Evolutionary conservation across 148 eudicot genomes (phyloP), one percentile per base, ranked within the genome.

Genomic region (Vaccinium macrocarpon): DNA sequence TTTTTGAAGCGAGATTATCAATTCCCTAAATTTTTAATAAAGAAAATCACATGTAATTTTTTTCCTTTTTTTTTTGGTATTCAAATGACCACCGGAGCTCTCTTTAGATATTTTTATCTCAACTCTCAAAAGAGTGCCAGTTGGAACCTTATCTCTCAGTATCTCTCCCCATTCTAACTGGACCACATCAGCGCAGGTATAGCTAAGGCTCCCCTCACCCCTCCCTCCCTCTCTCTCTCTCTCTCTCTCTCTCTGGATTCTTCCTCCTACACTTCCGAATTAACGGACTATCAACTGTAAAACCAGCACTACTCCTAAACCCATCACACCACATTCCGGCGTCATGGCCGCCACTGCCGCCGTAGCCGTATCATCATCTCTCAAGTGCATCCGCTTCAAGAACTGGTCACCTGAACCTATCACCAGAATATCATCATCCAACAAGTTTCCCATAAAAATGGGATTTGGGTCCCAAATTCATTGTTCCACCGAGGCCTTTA

Each of bases 341-440:
- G 62, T 27, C 84, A 94, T 89, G 92, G 89, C 92, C 27, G 88
- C 93, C 87, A 78, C 91, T 7, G 78, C 91, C 2, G 82, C 93
- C 46, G 84, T 92, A 9, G 87, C 92, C 21, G 75, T 92, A 72
- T 83, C 84, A 61, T 88, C 94, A 1, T 90, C 93, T 73, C 84
- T 90, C 78, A 88, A 87, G 76, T 85, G 84, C 27, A 14, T 86
- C 42, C 50, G 76, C 59, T 76, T 88, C 83, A 86, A 77, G 66
- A 72, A 70, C 59, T 85, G 72, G 70, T 32, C 87, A 66, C 55
- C 85, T 16, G 85, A 86, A 21, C 82, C 77, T 23, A 84, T 79
- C 29, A 66, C 87, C 2, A 90, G 84, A 82, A 15, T 86, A 52
- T 49, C 87, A 35, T 64, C 71, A 11, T 32, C 81, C 12, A 16